Percentiles rank a stretch among this genome's conserved stretches.
These are phyloP conservation scores for Apiospora sp. DNA, from an alignment of 2,329 filamentous ascomycete genomes.

Conservation along the genomic window DNA sequence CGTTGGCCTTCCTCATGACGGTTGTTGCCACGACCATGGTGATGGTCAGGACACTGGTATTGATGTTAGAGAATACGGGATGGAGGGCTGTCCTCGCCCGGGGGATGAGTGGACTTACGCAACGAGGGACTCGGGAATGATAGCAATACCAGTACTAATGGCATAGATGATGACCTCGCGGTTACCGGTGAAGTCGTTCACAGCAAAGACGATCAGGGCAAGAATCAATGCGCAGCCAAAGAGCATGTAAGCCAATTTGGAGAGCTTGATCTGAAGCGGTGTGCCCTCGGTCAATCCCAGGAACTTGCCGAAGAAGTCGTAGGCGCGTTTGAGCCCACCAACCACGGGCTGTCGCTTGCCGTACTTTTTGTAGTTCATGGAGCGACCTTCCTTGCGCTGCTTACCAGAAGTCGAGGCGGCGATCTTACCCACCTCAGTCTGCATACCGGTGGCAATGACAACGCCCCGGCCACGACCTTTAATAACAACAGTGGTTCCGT, in stretches of 20 bases:
- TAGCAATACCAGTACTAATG: slow-evolving; percentile 66
- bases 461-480: slow-evolving; percentile 78
- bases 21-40: slow-evolving; percentile 73
- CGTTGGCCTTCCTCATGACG: slow-evolving; percentile 69
- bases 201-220: slow-evolving; percentile 65
- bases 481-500: slow-evolving; percentile 76
- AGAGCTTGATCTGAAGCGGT: slow-evolving; percentile 79
- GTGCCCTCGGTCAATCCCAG: slow-evolving; percentile 73
- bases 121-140: slow-evolving; percentile 71
- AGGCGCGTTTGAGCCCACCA: slow-evolving; percentile 55
- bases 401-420: slow-evolving; percentile 63
- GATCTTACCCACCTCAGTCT: slow-evolving; percentile 75
- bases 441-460: slow-evolving; percentile 76
- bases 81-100: neutral
- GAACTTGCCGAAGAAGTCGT: slow-evolving; percentile 62
- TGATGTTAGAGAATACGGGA: slow-evolving; percentile 29
- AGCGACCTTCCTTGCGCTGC: slow-evolving; percentile 62
- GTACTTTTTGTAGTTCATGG: slow-evolving; percentile 62
- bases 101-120: slow-evolving; percentile 51
- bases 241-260: slow-evolving; percentile 78
- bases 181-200: slow-evolving; percentile 60
- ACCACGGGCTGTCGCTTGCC: slow-evolving; percentile 59
- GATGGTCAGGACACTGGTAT: slow-evolving; percentile 66
- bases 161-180: slow-evolving; percentile 66
- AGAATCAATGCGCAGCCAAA: slow-evolving; percentile 73